Percentiles rank a stretch among this genome's conserved stretches.
Conservation (phyloP, 75 land plant genomes). For the Sequoiadendron giganteum region DNA sequence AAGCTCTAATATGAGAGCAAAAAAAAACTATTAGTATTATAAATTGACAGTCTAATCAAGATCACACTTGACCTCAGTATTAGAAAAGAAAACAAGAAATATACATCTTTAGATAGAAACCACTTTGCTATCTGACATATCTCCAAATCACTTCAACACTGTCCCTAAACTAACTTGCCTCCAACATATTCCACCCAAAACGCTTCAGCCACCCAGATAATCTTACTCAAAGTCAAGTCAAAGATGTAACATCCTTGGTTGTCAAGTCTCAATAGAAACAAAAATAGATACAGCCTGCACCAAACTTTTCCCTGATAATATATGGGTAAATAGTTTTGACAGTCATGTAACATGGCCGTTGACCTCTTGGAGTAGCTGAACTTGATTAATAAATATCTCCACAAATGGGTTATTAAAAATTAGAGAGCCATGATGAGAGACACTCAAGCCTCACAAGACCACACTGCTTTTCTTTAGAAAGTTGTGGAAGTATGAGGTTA, state of each 20-base stretch:
- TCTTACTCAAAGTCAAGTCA: background rate
- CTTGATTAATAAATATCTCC: background rate
- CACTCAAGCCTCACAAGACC: constrained; percentile 1
- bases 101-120: background rate
- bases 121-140: background rate
- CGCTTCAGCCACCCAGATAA: background rate
- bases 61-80: background rate
- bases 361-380: background rate
- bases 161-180: background rate
- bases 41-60: background rate
- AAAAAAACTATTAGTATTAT: background rate
- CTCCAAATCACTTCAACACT: background rate
- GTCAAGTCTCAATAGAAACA: background rate
- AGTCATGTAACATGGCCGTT: background rate
- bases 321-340: background rate
- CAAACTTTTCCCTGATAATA: background rate
- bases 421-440: background rate
- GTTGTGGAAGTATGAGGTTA: background rate
- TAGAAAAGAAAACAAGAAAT: background rate
- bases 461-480: constrained; percentile 2
- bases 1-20: background rate
- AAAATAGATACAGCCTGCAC: background rate
- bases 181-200: background rate
- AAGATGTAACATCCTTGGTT: background rate
- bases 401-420: background rate